Percentiles rank a stretch among this genome's conserved stretches.
Evolutionary conservation across 1,139 yeast genomes (phyloP).

Genomic region (Pichia cactophila): DNA sequence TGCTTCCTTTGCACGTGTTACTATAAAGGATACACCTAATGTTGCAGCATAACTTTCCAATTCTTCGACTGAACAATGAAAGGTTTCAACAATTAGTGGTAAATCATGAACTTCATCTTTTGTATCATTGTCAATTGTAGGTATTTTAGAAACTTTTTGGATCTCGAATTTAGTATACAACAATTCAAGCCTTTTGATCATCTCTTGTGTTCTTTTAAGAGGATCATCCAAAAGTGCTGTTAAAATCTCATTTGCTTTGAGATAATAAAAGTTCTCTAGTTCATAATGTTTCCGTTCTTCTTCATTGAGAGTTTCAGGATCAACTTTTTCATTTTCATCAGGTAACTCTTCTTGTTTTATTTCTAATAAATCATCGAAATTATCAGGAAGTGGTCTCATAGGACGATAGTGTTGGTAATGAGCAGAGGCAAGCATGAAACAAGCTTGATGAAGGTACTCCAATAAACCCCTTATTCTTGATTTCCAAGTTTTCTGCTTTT

Average conservation of each 20-base stretch:
- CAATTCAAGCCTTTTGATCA: conserved; percentile 16
- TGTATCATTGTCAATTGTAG: conserved; percentile 5
- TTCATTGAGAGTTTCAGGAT: conserved; percentile 15
- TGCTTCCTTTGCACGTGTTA: conserved; percentile 20
- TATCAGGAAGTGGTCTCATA: conserved; percentile 30
- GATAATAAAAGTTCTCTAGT: conserved; percentile 22
- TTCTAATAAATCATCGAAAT: conserved; percentile 19
- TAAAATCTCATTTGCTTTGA: conserved; percentile 24
- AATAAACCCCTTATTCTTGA: conserved; percentile 37
- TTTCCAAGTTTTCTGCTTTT: conserved; percentile 16
- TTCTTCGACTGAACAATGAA: neutral
- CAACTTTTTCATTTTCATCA: conserved; percentile 25
- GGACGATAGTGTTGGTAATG: conserved; percentile 56
- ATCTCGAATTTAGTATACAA: conserved; percentile 7
- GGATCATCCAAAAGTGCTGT: conserved; percentile 25
- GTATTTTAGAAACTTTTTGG: conserved; percentile 7
- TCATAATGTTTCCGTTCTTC: conserved; percentile 20
- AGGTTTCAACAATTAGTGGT: conserved; percentile 2
- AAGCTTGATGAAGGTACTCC: conserved; percentile 65
- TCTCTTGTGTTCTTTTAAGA: conserved; percentile 19
- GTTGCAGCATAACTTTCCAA: conserved; percentile 14
- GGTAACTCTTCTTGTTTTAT: conserved; percentile 18
- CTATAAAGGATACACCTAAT: conserved; percentile 10
- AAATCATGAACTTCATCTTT: conserved; percentile 6
- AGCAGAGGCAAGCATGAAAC: conserved; percentile 74